Conservation (phyloP, 192 early-diverging fungal genomes). For the Fimicolochytrium jonesii region DNA sequence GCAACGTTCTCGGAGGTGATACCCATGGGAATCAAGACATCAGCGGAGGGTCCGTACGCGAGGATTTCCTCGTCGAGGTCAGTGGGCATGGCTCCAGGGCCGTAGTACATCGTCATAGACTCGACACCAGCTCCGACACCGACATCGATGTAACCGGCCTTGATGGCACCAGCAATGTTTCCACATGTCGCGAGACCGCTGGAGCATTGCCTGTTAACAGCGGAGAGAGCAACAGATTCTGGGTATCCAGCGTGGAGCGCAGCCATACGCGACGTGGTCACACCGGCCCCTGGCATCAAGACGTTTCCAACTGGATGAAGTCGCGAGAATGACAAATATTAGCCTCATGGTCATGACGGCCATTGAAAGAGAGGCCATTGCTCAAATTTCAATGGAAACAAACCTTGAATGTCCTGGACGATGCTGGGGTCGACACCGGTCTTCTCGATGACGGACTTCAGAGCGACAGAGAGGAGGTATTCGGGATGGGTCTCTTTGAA, state of each 20-base stretch:
- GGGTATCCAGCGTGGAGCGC: conserved; percentile 88
- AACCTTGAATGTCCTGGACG: conserved; percentile 90
- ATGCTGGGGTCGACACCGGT: conserved; percentile 79
- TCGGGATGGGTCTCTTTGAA: conserved; percentile 85
- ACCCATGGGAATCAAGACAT: conserved; percentile 67
- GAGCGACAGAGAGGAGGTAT: conserved; percentile 67
- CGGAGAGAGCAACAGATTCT: conserved; percentile 70
- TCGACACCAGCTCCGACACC: conserved; percentile 90
- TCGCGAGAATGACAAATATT: too few species aligned
- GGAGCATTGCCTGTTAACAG: conserved; percentile 93
- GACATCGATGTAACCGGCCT: conserved; percentile 81
- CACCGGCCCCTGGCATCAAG: conserved; percentile 81
- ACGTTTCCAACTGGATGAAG: conserved; percentile 98
- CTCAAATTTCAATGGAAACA: too few species aligned
- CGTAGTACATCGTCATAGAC: conserved; percentile 89
- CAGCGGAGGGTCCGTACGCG: conserved; percentile 65
- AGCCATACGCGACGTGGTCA: conserved; percentile 86
- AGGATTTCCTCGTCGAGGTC: conserved; percentile 72
- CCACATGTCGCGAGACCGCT: conserved; percentile 86
- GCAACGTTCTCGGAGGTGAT: conserved; percentile 98
- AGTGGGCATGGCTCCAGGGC: conserved; percentile 69
- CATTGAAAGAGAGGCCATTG: too few species aligned
- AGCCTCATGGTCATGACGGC: too few species aligned
- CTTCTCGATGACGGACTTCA: conserved; percentile 71
- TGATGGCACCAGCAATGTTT: conserved; percentile 83